Evolutionary conservation across 257 asterid genomes (phyloP), one percentile per base, ranked within the genome.

Genomic region (Jaltomata sinuosa): DNA sequence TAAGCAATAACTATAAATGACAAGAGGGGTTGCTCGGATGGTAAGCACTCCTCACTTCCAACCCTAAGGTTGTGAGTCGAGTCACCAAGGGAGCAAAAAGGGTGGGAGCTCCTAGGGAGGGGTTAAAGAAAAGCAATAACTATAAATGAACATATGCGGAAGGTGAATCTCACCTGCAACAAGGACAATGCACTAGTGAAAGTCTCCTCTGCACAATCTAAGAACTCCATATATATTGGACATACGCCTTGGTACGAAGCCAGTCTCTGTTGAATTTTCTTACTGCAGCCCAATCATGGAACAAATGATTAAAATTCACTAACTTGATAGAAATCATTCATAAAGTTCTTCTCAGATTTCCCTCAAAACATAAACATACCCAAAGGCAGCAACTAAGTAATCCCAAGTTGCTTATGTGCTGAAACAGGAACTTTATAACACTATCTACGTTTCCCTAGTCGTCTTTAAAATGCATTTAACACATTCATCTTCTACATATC

Each of bases 181-280:
- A 92, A 79, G 69, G 91, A 77, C 92, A 93, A 89, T 25, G 99
- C 97, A 52, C 88, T 84, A 42, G 93, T 87, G 90, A 94, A 96
- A 29, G 98, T 89, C 88, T 92, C 94, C 72, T 96, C 98, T 42
- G 98, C 95, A 88, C 94, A 97, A 86, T 87, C 91, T 81, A 91
- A 86, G 89, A 96, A 96, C 86, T 93, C 97, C 94, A 96, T 88
- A 92, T 92, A 90, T 83, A 94, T 88, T 87, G 98, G 97, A 91
- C 97, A 93, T 83, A 96, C 89, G n/a, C 99, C 99, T 87, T 96
- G 98, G 90, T 96, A 96, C 83, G 94, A 85, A 85, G 98, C 98
- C 91, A 96, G 86, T 85, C 99, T 89, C 87, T 94, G 98, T 85
- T 96, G 98, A 88, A 96, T 89, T 86, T 96, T 91, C 92, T 96